phyloP scores from a whole-genome alignment of 2,329 filamentous ascomycete species.

The Phaeosphaeriaceae sp. region DNA sequence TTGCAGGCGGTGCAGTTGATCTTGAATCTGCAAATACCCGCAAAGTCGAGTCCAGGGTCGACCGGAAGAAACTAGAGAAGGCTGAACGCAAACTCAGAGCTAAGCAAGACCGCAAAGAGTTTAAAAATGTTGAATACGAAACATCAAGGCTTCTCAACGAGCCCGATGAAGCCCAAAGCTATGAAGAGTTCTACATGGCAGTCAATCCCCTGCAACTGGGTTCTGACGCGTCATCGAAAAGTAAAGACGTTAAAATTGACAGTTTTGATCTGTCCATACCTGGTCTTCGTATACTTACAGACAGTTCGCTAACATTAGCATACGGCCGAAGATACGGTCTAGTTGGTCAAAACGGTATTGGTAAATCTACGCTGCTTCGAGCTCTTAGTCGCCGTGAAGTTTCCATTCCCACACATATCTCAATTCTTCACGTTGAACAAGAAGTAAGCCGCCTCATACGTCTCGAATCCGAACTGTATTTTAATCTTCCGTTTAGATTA shows the following conservation, averaged over 20 bases:
- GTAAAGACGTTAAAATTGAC: constrained; percentile 98
- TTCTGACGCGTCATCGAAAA: constrained; percentile 72
- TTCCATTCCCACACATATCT: constrained; percentile 94
- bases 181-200: constrained; percentile 99
- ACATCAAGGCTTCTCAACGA: constrained; percentile 87
- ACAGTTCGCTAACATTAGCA: constrained; percentile 87
- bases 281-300: constrained; percentile 84
- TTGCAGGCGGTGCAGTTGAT: constrained; percentile 84
- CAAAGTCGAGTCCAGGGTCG: constrained; percentile 97
- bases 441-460: constrained; percentile 66
- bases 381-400: constrained; percentile 93
- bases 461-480: background rate
- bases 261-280: constrained; percentile 93
- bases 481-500: constrained; percentile 65
- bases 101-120: constrained; percentile 97
- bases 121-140: constrained; percentile 98
- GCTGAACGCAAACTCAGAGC: constrained; percentile 96
- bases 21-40: constrained; percentile 90
- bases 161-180: constrained; percentile 83
- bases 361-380: constrained; percentile 81
- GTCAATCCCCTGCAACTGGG: constrained; percentile 96
- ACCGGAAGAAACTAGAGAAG: constrained; percentile 98
- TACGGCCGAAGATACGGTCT: constrained; percentile 95
- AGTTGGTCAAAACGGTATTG: constrained; percentile 99
- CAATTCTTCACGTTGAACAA: constrained; percentile 98